phyloP scores from a whole-genome alignment of 129 eudicot species.

The Ambrosia trifida region DNA sequence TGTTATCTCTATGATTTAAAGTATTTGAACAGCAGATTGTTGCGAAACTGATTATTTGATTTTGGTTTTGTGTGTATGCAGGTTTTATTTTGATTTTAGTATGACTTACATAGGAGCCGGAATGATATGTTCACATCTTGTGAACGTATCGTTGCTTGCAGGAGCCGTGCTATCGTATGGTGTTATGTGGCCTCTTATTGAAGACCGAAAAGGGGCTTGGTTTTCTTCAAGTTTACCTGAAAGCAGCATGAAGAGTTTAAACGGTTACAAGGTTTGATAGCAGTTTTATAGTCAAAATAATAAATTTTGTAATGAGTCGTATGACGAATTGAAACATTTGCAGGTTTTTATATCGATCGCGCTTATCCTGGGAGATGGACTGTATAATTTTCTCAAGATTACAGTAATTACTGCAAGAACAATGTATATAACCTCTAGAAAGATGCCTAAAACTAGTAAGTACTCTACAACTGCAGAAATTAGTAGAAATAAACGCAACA shows the following conservation, averaged over 20 bases:
- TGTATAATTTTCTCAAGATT: slow-evolving; percentile 80
- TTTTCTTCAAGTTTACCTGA: slow-evolving; percentile 53
- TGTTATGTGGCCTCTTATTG: slow-evolving; percentile 85
- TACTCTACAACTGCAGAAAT: slow-evolving; percentile 1
- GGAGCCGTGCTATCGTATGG: slow-evolving; percentile 94
- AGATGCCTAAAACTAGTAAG: slow-evolving; percentile 46
- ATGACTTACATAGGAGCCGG: slow-evolving; percentile 93
- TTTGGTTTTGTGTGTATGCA: slow-evolving; percentile 46
- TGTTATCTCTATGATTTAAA: neutral
- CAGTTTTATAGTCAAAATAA: neutral
- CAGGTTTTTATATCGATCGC: slow-evolving; percentile 93
- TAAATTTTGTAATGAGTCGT: slow-evolving; percentile 1
- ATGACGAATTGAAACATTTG: slow-evolving; percentile 10
- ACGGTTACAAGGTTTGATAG: slow-evolving; percentile 68
- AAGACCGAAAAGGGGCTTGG: slow-evolving; percentile 67
- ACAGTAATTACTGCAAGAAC: slow-evolving; percentile 51
- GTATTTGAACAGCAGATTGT: neutral
- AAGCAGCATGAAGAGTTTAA: slow-evolving; percentile 86
- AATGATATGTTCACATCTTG: slow-evolving; percentile 93
- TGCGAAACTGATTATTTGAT: slow-evolving; percentile 5
- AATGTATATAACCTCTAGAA: slow-evolving; percentile 47
- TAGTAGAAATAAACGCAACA: too few relatives aligned
- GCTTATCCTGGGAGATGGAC: slow-evolving; percentile 84
- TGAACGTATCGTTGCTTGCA: slow-evolving; percentile 74
- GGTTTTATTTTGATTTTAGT: slow-evolving; percentile 89